A percentile compares a stretch with the other conserved stretches of the same genome.
Evolutionary conservation across 2,329 filamentous ascomycete species (phyloP).

Genomic region (Fusarium newnesense): DNA sequence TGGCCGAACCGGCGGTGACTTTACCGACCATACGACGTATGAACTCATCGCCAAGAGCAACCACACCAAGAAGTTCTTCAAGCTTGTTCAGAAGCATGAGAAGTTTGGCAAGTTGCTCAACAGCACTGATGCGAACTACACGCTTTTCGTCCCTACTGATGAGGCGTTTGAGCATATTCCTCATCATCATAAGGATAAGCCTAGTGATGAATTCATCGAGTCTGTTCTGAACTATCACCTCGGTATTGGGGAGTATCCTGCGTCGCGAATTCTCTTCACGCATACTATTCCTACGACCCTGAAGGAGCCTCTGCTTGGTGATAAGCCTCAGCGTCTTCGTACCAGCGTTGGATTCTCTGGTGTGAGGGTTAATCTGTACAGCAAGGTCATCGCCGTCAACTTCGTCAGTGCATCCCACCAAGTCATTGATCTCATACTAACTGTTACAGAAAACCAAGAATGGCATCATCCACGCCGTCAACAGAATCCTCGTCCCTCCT

Average conservation of each 20-base stretch:
- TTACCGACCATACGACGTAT: constrained; percentile 79
- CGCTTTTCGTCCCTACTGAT: constrained; percentile 83
- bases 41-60: constrained; percentile 80
- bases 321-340: constrained; percentile 76
- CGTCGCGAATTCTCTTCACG: constrained; percentile 70
- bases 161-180: constrained; percentile 75
- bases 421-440: neutral
- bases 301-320: constrained; percentile 68
- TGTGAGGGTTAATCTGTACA: constrained; percentile 80
- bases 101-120: constrained; percentile 80
- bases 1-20: constrained; percentile 41
- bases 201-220: constrained; percentile 76
- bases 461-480: constrained; percentile 82
- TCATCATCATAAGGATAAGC: constrained; percentile 61
- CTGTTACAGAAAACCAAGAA: constrained; percentile 72
- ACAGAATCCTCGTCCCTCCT: constrained; percentile 81
- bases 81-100: constrained; percentile 77
- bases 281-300: constrained; percentile 81
- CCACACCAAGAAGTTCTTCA: constrained; percentile 79
- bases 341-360: constrained; percentile 71
- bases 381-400: constrained; percentile 74
- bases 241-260: constrained; percentile 72
- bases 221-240: constrained; percentile 80
- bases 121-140: constrained; percentile 77
- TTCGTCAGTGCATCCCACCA: constrained; percentile 62